A percentile compares a stretch with the other conserved stretches of the same genome.
Evolutionary conservation across 805 yeast genomes (phyloP).

Genomic region (Yamadazyma ubonensis): DNA sequence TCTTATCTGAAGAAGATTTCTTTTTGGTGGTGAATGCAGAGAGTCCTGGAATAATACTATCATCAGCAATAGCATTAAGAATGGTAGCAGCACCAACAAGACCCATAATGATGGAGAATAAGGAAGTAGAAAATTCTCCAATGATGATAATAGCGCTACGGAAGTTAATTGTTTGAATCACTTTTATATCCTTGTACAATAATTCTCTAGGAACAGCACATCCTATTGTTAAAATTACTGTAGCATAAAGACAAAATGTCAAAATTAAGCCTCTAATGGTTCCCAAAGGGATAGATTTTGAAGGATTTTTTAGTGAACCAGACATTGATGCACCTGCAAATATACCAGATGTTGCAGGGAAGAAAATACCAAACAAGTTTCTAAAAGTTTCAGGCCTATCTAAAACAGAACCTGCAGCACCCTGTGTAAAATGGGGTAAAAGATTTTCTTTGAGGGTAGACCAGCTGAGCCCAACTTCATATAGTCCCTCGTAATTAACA

Average conservation of each 20-base stretch:
- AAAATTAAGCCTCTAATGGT: constrained; percentile 78
- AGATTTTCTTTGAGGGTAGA: constrained; percentile 62
- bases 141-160: constrained; percentile 66
- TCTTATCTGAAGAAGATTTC: constrained; percentile 40
- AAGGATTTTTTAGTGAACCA: constrained; percentile 84
- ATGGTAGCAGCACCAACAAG: constrained; percentile 93
- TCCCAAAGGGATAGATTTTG: constrained; percentile 90
- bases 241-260: constrained; percentile 72
- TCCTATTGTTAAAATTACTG: constrained; percentile 83
- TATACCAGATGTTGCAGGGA: constrained; percentile 98
- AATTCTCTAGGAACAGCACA: constrained; percentile 76
- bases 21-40: constrained; percentile 44
- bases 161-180: constrained; percentile 77
- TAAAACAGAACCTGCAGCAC: constrained; percentile 86
- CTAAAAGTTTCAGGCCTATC: constrained; percentile 69
- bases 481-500: constrained; percentile 46
- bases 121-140: constrained; percentile 90
- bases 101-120: constrained; percentile 93
- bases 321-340: constrained; percentile 99
- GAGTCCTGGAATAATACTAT: constrained; percentile 81
- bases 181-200: constrained; percentile 74
- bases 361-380: constrained; percentile 89
- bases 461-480: constrained; percentile 77
- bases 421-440: constrained; percentile 76
- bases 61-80: constrained; percentile 87